Evolutionary conservation across 2,329 filamentous ascomycete species (phyloP), one percentile per base, ranked within the genome.

Genomic region (Aspergillus clavatus): DNA sequence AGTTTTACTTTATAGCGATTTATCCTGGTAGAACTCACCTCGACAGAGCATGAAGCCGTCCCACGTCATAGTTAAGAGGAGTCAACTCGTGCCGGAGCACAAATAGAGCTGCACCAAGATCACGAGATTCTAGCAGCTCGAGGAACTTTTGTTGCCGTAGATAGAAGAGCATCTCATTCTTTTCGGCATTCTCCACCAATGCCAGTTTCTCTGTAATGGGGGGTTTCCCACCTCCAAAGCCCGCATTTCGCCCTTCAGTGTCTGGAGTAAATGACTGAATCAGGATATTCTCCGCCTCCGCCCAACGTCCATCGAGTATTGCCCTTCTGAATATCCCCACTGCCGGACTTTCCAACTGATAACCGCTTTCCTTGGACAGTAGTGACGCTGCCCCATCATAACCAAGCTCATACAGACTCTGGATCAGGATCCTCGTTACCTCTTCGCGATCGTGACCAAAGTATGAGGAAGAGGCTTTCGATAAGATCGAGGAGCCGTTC

Each of bases 131-230:
- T 35, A 98, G 72, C 7, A 95, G 73, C 70, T 98, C 93, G 23
- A 98, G 74, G 59, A 91, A 98, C 66, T 97, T 97, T 65, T 98
- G 93, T 63, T 95, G 87, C 52, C 91, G 80, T 58, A 98, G 75
- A 74, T 83, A 84, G 66, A 97, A 96, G 38, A 84, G 79, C 86
- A 98, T 91, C 42, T 85, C 76, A 54, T 84, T 82, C 46, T 79
- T 78, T 58, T 95, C 85, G 5, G 88, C 85, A 19, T 81, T 84
- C 35, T 87, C 80, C 12, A 84, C 81, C 42, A 97, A 76, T 12
- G 88, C 80, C 43, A 98, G 72, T 2, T 84, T 87, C 53, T 80
- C 66, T 33, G 62, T 61, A 7, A 50, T 50, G 7, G 52, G 23
- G 4, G 50, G 39, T 24, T 58, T 54, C 28, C 59, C 54, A 28